Conservation (phyloP, 2,329 filamentous ascomycete genomes). For the Blastomyces gilchristii region DNA sequence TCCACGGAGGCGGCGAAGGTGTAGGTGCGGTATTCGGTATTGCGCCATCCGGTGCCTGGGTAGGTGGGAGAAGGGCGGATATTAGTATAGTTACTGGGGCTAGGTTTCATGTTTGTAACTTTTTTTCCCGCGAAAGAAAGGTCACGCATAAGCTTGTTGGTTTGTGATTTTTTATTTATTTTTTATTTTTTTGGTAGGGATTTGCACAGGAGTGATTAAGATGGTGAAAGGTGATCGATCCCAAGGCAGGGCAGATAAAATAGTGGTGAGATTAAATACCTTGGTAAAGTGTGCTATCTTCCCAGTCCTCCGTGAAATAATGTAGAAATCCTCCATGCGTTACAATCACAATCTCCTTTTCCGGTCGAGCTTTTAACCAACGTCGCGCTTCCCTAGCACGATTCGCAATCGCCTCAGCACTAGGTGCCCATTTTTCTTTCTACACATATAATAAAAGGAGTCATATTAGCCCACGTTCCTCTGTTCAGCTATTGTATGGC, state of each 20-base stretch:
- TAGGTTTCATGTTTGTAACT: slow-evolving; percentile 17
- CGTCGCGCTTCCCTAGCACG: slow-evolving; percentile 52
- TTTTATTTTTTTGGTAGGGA: neutral
- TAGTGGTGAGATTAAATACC: slow-evolving; percentile 24
- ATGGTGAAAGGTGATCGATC: neutral
- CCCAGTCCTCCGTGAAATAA: slow-evolving; percentile 74
- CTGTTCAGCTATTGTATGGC: neutral
- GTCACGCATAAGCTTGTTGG: slow-evolving; percentile 3
- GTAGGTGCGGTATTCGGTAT: slow-evolving; percentile 63
- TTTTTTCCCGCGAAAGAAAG: slow-evolving; percentile 6
- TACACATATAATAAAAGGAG: slow-evolving; percentile 10
- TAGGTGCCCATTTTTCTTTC: slow-evolving; percentile 38
- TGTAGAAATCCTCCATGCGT: slow-evolving; percentile 78
- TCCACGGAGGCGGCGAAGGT: slow-evolving; percentile 48
- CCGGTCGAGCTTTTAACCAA: slow-evolving; percentile 44
- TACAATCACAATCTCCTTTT: slow-evolving; percentile 64
- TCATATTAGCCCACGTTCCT: neutral
- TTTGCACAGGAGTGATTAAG: neutral
- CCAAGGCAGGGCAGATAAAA: neutral
- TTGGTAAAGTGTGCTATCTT: slow-evolving; percentile 43
- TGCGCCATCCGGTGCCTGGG: slow-evolving; percentile 60
- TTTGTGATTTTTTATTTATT: neutral
- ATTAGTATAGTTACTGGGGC: slow-evolving; percentile 17
- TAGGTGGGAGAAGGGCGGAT: slow-evolving; percentile 13
- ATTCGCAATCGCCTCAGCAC: slow-evolving; percentile 44